Evolutionary conservation across 345 rosid species (phyloP).

Genomic region (Microthlaspi erraticum): DNA sequence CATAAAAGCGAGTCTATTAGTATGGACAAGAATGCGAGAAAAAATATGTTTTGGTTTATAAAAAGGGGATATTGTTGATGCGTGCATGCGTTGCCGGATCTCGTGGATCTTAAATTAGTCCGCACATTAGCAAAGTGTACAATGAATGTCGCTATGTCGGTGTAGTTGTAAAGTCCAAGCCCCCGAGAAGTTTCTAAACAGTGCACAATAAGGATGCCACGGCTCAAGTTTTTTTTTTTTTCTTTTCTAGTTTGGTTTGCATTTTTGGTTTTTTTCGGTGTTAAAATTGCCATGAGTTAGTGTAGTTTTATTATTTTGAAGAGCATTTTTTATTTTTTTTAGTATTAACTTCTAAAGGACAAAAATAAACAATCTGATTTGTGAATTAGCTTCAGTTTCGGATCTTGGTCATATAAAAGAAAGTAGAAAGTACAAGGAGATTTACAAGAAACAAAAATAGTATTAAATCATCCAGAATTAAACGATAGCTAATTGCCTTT

Average conservation of each 20-base stretch:
- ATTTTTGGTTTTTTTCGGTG: no score
- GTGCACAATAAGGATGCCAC: neutral
- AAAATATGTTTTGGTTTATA: neutral
- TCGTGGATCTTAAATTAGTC: constrained; percentile 14
- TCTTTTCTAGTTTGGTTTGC: no score
- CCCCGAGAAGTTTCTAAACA: constrained; percentile 1
- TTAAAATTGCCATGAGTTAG: no score
- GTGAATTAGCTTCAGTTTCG: neutral
- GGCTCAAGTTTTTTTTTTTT: constrained; percentile 3
- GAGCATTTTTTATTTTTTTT: no score
- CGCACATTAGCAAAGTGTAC: no score
- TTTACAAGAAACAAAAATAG: neutral
- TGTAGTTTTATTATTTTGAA: no score
- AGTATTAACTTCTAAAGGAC: no score
- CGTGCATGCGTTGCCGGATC: constrained; percentile 2
- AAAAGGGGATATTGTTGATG: no score
- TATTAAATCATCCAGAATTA: neutral
- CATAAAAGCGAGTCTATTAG: neutral
- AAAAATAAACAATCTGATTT: neutral
- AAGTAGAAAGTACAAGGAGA: neutral
- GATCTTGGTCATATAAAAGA: neutral
- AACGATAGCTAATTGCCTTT: neutral
- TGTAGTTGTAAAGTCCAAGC: neutral
- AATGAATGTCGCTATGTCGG: constrained; percentile 27
- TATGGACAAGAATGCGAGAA: neutral